Evolutionary conservation across 805 yeast species (phyloP), one percentile per base, ranked within the genome.

Genomic region (Tetrapisispora namnaoensis): DNA sequence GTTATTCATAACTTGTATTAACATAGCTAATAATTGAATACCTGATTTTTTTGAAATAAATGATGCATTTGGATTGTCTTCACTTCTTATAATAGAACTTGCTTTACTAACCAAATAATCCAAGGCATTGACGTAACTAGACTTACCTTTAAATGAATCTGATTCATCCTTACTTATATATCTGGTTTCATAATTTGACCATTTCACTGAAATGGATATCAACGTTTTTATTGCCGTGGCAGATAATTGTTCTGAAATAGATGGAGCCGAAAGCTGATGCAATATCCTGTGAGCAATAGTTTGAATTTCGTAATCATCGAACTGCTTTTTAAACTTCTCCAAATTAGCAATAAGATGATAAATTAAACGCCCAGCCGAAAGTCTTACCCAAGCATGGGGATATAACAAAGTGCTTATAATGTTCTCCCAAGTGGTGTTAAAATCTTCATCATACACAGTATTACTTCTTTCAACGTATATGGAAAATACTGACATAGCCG

Each of bases 351-450:
- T 68, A 45, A 84, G 60, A 1, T 66, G 58, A 1, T 83, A 81
- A 37, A 81, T 62, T 34, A 87, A 68, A 47, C 90, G 71, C 7
- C 82, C 68, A 1, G 95, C 70, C 5, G 76, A 68, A 50, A 84
- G 71, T 57, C 97, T 78, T 7, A 90, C 84, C 98, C 98, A 90
- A 1, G 93, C 74, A 65, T 90, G 97, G 2, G 97, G 97, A 62
- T 78, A 90, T 46, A 90, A 69, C 47, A 89, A 71, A 28, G 80
- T 66, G 3, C 73, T 75, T 22, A 78, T 70, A 2, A 84, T 65
- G 17, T 66, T 61, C 2, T 62, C 55, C 89, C 91, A 85, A 9
- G 76, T 56, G 0, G 24, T 18, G 42, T 66, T 71, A 56, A 69
- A 72, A 2, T 55, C 58, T 1, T 45, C 37, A 3, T 51, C 47